Base-by-base conservation (phyloP, 1,284 basidiomycete genomes). In the Cutaneotrichosporon sp. region DNA sequence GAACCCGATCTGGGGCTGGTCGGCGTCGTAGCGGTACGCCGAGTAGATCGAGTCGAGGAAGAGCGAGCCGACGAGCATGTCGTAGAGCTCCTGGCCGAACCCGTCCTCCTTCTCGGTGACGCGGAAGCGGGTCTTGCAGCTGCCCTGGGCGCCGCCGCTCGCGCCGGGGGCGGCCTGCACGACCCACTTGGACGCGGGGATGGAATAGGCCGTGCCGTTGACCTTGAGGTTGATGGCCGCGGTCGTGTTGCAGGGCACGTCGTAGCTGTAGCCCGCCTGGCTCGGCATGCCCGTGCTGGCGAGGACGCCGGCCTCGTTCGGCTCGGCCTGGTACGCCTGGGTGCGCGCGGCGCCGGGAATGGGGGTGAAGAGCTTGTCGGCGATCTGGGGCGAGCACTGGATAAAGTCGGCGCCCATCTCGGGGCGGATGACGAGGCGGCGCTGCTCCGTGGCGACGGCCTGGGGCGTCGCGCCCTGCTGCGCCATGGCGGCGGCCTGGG, bases 11-110 rank as follows among this genome's bases (percentile, higher is more conserved):
- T 53, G 51, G 5, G 51, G 34, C 33, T 38, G 33, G 4, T 3
- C 1, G 8, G 20, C 11, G 14, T 53, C 51, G 22, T 36, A 25
- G 9, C 34, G 34, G 34, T 25, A 38, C 9, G 51, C 51, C 13
- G 51, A 38, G 34, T 53, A 53, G 13, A 38, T 18, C 13, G 33
- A 38, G 13, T 38, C 34, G 22, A 53, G 51, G 51, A 53, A 53
- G 7, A 25, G 4, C 14, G 34, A 13, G 22, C 51, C 51, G n/a
- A 53, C 20, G 13, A 38, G 22, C 3, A 53, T 25, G 51, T 36
- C 34, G 34, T 38, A 38, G 13, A 38, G 20, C 33, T 36, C 33
- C 14, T 38, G 6, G 5, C 34, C 33, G 14, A 53, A 38, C 11
- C 31, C 13, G 8, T 33, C 29, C 13, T 38, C 20, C 7, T 10